Conservation (phyloP, 2,329 filamentous ascomycete species). For the Myrmaecium sp. region DNA sequence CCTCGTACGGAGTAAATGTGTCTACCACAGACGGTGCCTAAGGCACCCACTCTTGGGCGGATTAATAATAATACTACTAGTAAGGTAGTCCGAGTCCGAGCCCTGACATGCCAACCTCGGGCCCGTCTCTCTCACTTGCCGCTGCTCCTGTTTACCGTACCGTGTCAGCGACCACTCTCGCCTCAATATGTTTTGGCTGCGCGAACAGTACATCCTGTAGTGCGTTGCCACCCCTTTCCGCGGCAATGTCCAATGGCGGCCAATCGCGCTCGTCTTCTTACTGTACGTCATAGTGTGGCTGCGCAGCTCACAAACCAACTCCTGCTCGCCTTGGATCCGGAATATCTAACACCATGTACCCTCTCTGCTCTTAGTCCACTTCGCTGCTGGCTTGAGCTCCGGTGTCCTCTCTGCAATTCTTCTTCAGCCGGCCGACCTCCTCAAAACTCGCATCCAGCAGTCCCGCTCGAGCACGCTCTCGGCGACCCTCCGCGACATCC, state of each 20-base stretch:
- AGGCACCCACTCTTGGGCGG: no score
- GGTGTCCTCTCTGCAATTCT: conserved; percentile 78
- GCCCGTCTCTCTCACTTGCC: no score
- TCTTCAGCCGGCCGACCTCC: conserved; percentile 83
- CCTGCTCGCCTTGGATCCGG: neutral
- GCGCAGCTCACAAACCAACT: neutral
- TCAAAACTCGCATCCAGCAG: conserved; percentile 94
- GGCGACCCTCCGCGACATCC: conserved; percentile 52
- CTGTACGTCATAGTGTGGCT: conserved; percentile 18
- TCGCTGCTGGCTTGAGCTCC: conserved; percentile 72
- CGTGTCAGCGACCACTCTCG: no score
- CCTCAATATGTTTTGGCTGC: no score
- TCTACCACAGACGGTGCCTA: no score
- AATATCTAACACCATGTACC: neutral
- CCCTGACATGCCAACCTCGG: no score
- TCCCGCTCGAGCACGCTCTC: conserved; percentile 52
- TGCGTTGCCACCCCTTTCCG: no score
- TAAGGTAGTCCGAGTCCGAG: no score
- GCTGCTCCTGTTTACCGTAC: no score
- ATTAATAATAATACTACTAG: no score
- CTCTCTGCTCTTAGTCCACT: conserved; percentile 43
- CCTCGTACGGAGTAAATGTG: no score
- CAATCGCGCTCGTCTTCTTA: conserved; percentile 32
- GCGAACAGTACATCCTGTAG: no score
- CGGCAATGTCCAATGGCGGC: conserved; percentile 35